Base-by-base conservation (phyloP, 2,329 filamentous ascomycete genomes). In the Fusarium pseudocircinatum region DNA sequence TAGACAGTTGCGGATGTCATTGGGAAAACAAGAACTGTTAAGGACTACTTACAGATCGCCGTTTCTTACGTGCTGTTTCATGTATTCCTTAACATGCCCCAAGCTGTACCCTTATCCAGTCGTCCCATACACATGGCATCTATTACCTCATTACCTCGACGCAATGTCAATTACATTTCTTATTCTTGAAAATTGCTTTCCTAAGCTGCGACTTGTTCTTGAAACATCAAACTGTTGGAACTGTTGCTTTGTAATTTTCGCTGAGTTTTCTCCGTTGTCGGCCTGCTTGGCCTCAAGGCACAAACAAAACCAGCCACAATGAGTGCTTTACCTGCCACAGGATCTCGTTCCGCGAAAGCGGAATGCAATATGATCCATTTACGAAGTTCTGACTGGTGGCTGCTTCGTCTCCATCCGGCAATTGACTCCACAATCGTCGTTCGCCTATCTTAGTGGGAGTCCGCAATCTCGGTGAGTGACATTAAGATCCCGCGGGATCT, bases 371-470 rank as follows among this genome's bases (percentile, higher is more conserved):
- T 15, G 13, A 4, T 6, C 1, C 30, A 36, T 8, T 3, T 6
- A 0, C 0, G 0, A 3, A 1, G 5, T 0, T n/a, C 4, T 40
- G 11, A 40, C 18, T n/a, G 14, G 50, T 7, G 50, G 24, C 14
- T 10, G 7, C 2, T 6, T n/a, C 14, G 7, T 39, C 24, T 34
- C 7, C 6, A 10, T 28, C 40, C 1, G 34, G 0, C 2, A 0
- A 4, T 1, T 2, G 0, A 18, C 50, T 28, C 50, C 50, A 40
- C 34, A 7, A 13, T 4, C 2, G 0, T 3, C 3, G 50, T 54
- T 54, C 34, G 34, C 50, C 50, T 54, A 54, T n/a, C 24, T 54
- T 54, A 40, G 50, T 14, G 50, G 2, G 2, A 28, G 1, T 18
- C 7, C 4, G 14, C 2, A 28, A 28, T 37, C 36, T 39, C 20